These are phyloP conservation scores for Cystobasidiaceae sp. DNA, from an alignment of 1,284 basidiomycete genomes.

Conservation along the genomic window DNA sequence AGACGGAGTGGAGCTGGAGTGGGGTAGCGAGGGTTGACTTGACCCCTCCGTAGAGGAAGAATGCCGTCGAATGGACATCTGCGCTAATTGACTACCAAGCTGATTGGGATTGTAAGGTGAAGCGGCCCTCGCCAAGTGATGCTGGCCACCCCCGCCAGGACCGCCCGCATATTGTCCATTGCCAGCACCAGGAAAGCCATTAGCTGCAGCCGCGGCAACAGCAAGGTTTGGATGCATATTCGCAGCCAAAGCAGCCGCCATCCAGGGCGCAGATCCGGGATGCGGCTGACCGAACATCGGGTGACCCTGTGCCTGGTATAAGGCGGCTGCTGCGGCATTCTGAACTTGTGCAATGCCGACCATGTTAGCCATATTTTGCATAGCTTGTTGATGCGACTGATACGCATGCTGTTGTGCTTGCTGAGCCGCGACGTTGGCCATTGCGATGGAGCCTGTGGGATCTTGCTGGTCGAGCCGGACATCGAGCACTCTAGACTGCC, in stretches of 20 bases:
- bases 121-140: neutral
- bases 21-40: neutral
- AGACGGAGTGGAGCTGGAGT: neutral
- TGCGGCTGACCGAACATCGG: neutral
- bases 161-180: neutral
- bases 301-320: neutral
- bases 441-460: slow-evolving; percentile 41
- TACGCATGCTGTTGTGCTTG: slow-evolving; percentile 32
- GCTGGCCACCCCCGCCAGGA: too few species aligned
- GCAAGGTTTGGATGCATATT: slow-evolving; percentile 16
- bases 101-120: slow-evolving; percentile 2
- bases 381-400: slow-evolving; percentile 31
- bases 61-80: neutral
- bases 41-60: neutral
- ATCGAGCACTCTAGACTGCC: slow-evolving; percentile 44
- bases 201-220: too few species aligned
- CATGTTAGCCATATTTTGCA: slow-evolving; percentile 31
- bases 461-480: slow-evolving; percentile 44
- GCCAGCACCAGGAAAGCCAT: too few species aligned
- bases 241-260: slow-evolving; percentile 16
- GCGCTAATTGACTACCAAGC: slow-evolving; percentile 1
- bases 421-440: slow-evolving; percentile 41
- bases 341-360: slow-evolving; percentile 4
- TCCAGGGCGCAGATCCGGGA: slow-evolving; percentile 12
- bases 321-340: neutral